Conservation (phyloP, 208 protist genomes). For the Porcisia hertigi region DNA sequence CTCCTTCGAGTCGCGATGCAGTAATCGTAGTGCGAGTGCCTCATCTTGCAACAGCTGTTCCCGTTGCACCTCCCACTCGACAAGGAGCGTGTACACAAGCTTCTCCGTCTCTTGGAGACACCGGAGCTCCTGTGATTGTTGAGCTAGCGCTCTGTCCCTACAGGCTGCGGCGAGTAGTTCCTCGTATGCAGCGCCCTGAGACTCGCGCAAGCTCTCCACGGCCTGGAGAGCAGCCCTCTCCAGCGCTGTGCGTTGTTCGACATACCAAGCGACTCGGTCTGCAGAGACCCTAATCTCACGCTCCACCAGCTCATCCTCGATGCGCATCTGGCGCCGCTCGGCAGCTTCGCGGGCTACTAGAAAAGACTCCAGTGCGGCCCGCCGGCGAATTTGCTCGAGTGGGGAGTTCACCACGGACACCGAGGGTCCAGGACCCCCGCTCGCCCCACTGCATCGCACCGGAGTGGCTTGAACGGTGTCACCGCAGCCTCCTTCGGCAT, state of each 20-base stretch:
- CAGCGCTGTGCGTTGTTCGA: slow-evolving; percentile 17
- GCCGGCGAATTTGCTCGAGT: slow-evolving; percentile 28
- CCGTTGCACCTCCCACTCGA: slow-evolving; percentile 33
- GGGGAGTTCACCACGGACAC: neutral
- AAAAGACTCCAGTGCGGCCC: slow-evolving; percentile 35
- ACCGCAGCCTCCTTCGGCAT: neutral
- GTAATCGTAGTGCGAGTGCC: slow-evolving; percentile 4
- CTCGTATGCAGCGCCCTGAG: slow-evolving; percentile 16
- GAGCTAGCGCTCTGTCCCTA: slow-evolving; percentile 28
- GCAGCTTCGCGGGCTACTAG: slow-evolving; percentile 28
- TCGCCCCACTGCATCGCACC: neutral
- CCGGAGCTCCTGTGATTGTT: slow-evolving; percentile 36
- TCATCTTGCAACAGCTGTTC: slow-evolving; percentile 26
- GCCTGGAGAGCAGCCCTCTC: neutral
- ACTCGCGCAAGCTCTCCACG: slow-evolving; percentile 4
- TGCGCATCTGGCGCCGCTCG: slow-evolving; percentile 46
- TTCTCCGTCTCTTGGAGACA: slow-evolving; percentile 35
- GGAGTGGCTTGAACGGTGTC: neutral
- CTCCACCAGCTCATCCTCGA: slow-evolving; percentile 47
- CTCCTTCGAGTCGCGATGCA: slow-evolving; percentile 10
- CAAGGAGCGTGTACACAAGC: slow-evolving; percentile 29
- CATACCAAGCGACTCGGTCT: slow-evolving; percentile 24
- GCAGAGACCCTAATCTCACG: slow-evolving; percentile 25
- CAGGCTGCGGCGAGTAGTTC: slow-evolving; percentile 19
- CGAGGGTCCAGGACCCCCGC: neutral